Percentiles rank a stretch among this genome's conserved stretches.
Evolutionary conservation across 495 filamentous ascomycete species (phyloP).

Genomic region (Aspergillus leporis): DNA sequence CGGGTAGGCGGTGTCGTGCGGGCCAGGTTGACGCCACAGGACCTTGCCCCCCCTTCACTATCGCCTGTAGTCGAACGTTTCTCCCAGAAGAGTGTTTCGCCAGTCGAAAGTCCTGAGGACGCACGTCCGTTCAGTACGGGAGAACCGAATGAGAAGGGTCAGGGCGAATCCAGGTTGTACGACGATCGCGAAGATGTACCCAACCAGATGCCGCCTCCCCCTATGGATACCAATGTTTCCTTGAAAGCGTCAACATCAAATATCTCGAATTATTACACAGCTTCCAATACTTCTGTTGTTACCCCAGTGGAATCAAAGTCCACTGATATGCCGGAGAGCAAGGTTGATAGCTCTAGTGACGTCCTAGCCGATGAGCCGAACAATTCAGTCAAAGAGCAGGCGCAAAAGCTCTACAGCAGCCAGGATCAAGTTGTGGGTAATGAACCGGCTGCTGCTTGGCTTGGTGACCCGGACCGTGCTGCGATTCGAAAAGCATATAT

Average conservation of each 20-base stretch:
- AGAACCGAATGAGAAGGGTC: slow-evolving; percentile 24
- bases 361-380: slow-evolving; percentile 43
- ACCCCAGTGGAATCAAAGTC: slow-evolving; percentile 31
- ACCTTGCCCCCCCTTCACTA: slow-evolving; percentile 19
- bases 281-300: slow-evolving; percentile 42
- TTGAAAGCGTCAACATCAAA: slow-evolving; percentile 40
- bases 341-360: slow-evolving; percentile 25
- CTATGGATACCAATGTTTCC: slow-evolving; percentile 41
- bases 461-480: slow-evolving; percentile 71
- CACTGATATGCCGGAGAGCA: slow-evolving; percentile 21
- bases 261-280: slow-evolving; percentile 49
- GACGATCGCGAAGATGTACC: slow-evolving; percentile 33
- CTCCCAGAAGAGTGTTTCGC: slow-evolving; percentile 26
- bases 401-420: slow-evolving; percentile 81
- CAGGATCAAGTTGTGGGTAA: slow-evolving; percentile 77
- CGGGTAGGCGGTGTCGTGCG: slow-evolving; percentile 16
- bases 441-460: slow-evolving; percentile 80
- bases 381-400: slow-evolving; percentile 64
- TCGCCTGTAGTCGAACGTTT: slow-evolving; percentile 36
- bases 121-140: slow-evolving; percentile 22
- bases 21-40: slow-evolving; percentile 23
- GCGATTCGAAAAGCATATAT: slow-evolving; percentile 82
- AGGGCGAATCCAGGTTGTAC: slow-evolving; percentile 39
- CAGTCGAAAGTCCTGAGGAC: slow-evolving; percentile 18
- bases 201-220: slow-evolving; percentile 39